These are phyloP conservation scores for Cercospora zeae-maydis DNA, from an alignment of 2,329 filamentous ascomycete genomes.

Conservation along the genomic window DNA sequence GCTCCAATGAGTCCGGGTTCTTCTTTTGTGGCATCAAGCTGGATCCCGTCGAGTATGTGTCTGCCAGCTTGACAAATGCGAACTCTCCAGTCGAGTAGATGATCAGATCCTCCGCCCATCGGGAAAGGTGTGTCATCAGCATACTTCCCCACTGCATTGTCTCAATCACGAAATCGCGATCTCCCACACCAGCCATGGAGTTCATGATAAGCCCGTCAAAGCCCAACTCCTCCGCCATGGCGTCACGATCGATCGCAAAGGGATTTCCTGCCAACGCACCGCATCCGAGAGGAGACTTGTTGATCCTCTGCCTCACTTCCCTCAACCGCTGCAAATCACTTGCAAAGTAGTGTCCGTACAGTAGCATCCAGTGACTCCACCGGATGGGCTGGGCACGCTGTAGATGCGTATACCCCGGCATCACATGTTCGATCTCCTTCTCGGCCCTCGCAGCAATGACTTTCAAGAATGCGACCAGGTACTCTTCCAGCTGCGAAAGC, in stretches of 20 bases:
- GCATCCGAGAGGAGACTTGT: conserved; percentile 66
- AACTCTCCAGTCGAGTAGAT: conserved; percentile 76
- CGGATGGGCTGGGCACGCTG: conserved; percentile 78
- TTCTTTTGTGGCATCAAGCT: conserved; percentile 82
- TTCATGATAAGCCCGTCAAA: conserved; percentile 74
- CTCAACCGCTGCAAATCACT: conserved; percentile 73
- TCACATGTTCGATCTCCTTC: conserved; percentile 69
- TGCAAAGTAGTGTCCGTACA: conserved; percentile 67
- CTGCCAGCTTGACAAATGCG: conserved; percentile 69
- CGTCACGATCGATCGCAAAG: conserved; percentile 75
- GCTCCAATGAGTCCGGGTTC: conserved; percentile 70
- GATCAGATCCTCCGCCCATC: conserved; percentile 83
- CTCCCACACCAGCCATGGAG: conserved; percentile 70
- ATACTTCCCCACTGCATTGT: conserved; percentile 75
- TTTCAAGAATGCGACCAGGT: conserved; percentile 65
- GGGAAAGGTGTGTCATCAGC: conserved; percentile 74
- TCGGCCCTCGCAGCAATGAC: conserved; percentile 68
- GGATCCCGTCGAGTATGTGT: conserved; percentile 75
- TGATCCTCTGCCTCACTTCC: conserved; percentile 70
- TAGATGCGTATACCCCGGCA: conserved; percentile 86
- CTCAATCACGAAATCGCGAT: conserved; percentile 80
- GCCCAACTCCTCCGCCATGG: conserved; percentile 74
- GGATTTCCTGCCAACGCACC: conserved; percentile 78
- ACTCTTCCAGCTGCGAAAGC: conserved; percentile 64
- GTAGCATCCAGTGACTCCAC: conserved; percentile 79